Percentiles rank a stretch among this genome's conserved stretches.
Conservation (phyloP, 164 flowering plant genomes). For the Saururus chinensis region DNA sequence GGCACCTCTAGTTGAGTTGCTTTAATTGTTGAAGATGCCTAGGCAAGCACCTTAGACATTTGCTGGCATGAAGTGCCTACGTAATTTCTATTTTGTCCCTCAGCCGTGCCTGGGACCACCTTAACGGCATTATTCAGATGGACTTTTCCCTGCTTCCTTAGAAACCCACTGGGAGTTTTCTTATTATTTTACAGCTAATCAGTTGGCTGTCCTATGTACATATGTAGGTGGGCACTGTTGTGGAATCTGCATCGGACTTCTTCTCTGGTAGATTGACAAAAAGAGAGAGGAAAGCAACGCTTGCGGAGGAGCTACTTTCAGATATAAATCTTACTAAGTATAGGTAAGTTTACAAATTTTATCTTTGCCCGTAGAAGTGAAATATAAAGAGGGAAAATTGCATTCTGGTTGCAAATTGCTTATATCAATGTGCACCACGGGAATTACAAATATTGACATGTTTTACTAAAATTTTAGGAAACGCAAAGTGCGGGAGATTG, state of each 20-base stretch:
- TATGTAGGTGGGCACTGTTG: constrained; percentile 69
- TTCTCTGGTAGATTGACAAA: constrained; percentile 66
- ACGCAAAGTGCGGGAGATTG: constrained; percentile 75
- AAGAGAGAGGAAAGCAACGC: constrained; percentile 73
- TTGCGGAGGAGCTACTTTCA: constrained; percentile 80
- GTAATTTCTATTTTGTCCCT: not conserved
- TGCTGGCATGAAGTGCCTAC: not conserved
- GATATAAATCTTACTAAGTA: constrained; percentile 39
- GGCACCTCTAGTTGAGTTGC: not conserved
- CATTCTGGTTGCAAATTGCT: not conserved
- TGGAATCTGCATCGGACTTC: constrained; percentile 66
- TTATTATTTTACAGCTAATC: not conserved
- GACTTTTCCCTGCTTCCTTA: not conserved
- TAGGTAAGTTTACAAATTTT: constrained; percentile 33
- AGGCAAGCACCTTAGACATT: not conserved
- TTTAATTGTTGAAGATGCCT: not conserved
- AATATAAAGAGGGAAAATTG: not conserved
- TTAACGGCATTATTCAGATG: not conserved
- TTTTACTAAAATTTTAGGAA: constrained; percentile 35
- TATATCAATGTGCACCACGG: too few species aligned
- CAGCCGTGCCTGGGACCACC: not conserved
- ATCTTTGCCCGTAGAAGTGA: not conserved
- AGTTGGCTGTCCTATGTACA: not conserved
- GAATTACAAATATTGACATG: not conserved
- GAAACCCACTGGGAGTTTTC: not conserved